These are phyloP conservation scores for Candida ulmi DNA, from an alignment of 805 yeast genomes.

Conservation along the genomic window DNA sequence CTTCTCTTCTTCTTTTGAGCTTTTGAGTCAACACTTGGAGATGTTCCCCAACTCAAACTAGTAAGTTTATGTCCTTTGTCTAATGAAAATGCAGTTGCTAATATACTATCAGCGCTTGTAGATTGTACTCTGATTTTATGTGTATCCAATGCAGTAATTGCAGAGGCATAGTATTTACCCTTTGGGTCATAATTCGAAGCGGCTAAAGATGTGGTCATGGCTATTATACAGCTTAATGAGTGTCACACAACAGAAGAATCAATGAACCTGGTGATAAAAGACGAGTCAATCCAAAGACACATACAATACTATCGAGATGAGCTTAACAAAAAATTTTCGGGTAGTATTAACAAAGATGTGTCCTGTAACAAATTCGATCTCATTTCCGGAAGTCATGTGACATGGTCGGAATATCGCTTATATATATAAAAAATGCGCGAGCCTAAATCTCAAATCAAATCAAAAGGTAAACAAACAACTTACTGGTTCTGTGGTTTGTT, in stretches of 20 bases:
- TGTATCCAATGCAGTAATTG: constrained; percentile 60
- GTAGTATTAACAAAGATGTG: not conserved
- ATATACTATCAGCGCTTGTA: constrained; percentile 31
- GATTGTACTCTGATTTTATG: constrained; percentile 66
- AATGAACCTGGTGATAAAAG: not conserved
- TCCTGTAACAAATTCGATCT: not conserved
- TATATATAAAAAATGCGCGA: too few species aligned
- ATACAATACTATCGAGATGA: constrained; percentile 7
- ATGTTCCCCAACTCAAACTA: constrained; percentile 47
- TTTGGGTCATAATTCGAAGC: constrained; percentile 47
- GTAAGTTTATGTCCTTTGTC: constrained; percentile 46
- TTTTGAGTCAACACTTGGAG: constrained; percentile 8
- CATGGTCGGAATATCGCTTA: too few species aligned
- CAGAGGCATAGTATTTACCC: constrained; percentile 60
- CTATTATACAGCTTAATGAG: too few species aligned
- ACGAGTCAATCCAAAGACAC: not conserved
- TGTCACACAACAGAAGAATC: not conserved
- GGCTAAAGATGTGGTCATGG: constrained; percentile 10
- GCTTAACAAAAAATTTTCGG: constrained; percentile 5
- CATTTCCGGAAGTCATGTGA: not conserved
- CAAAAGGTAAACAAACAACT: not conserved
- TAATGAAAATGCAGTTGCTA: constrained; percentile 45
- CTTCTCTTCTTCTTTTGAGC: constrained; percentile 19
- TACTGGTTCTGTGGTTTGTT: too few species aligned
- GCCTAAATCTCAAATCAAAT: too few species aligned